Evolutionary conservation across 2,329 filamentous ascomycete species (phyloP).

Genomic region (Huntiella bhutanensis): DNA sequence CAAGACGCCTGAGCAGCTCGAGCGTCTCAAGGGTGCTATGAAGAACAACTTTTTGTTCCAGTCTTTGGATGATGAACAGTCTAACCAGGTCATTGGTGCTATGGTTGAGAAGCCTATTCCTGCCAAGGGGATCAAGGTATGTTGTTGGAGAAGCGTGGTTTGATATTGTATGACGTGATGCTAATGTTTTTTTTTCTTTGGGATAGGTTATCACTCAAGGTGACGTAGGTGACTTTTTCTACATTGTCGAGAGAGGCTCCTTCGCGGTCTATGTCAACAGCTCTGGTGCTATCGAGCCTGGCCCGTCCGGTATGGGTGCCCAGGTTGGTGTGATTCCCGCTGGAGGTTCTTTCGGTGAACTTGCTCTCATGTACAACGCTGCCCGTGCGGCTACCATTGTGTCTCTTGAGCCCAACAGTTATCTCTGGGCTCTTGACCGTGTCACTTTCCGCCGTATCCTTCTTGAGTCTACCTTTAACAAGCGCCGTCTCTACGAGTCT

Average conservation of each 20-base stretch:
- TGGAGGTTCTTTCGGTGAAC: conserved; percentile 87
- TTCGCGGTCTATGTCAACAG: conserved; percentile 86
- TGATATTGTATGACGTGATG: neutral
- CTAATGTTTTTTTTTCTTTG: too few species aligned
- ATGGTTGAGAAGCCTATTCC: conserved; percentile 91
- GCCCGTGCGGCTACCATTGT: conserved; percentile 88
- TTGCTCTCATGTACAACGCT: conserved; percentile 97
- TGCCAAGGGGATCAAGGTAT: conserved; percentile 60
- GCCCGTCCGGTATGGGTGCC: conserved; percentile 61
- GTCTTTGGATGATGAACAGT: conserved; percentile 87
- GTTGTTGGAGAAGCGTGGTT: conserved; percentile 10
- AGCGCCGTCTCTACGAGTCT: conserved; percentile 88
- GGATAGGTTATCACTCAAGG: conserved; percentile 79
- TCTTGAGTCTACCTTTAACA: conserved; percentile 95
- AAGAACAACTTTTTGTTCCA: conserved; percentile 84
- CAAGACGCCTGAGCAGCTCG: conserved; percentile 66
- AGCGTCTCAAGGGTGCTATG: conserved; percentile 63
- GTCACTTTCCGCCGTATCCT: conserved; percentile 93
- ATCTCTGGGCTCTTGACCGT: conserved; percentile 85
- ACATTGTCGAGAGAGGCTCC: conserved; percentile 76
- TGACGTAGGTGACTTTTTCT: conserved; percentile 93
- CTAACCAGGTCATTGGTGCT: conserved; percentile 67
- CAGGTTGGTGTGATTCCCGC: conserved; percentile 68
- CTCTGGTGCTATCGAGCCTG: conserved; percentile 57
- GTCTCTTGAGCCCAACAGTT: conserved; percentile 58